Evolutionary conservation across 2,329 filamentous ascomycete species (phyloP).

Genomic region (Fusarium aywerte): DNA sequence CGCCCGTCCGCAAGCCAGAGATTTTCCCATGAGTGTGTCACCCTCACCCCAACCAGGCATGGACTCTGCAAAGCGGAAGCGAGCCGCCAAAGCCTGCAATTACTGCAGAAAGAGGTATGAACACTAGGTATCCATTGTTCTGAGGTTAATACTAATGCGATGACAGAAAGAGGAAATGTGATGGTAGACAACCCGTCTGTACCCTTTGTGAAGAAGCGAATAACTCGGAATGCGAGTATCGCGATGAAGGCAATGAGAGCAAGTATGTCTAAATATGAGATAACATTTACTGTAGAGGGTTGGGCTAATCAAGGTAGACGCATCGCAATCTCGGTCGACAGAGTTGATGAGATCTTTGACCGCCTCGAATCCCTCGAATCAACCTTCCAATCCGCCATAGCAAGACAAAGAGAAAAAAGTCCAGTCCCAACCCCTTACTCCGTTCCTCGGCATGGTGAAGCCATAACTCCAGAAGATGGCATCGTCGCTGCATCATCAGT

Average conservation of each 20-base stretch:
- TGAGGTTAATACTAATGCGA: background rate
- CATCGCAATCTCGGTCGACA: conserved; percentile 6
- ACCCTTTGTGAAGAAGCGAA: conserved; percentile 36
- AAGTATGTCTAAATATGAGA: background rate
- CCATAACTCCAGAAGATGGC: conserved; percentile 19
- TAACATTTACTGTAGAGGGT: too few relatives aligned
- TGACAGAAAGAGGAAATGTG: conserved; percentile 36
- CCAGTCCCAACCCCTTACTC: conserved; percentile 14
- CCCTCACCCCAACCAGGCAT: conserved; percentile 7
- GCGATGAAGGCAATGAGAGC: conserved; percentile 22
- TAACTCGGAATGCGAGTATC: conserved; percentile 36
- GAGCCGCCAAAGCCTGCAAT: conserved; percentile 42
- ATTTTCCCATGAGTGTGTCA: conserved; percentile 17
- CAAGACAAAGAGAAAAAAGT: conserved; percentile 21
- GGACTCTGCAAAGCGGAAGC: conserved; percentile 39
- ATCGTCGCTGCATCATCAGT: conserved; percentile 17
- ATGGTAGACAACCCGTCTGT: conserved; percentile 36
- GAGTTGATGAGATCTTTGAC: conserved; percentile 38
- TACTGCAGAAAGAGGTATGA: conserved; percentile 37
- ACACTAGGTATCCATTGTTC: too few relatives aligned
- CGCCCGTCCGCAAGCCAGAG: conserved; percentile 33
- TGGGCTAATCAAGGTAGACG: background rate
- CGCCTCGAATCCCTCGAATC: conserved; percentile 32
- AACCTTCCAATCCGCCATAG: conserved; percentile 20
- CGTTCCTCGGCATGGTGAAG: conserved; percentile 11